Conservation (phyloP, 371 early-diverging fungal genomes). For the Ordospora colligata region DNA sequence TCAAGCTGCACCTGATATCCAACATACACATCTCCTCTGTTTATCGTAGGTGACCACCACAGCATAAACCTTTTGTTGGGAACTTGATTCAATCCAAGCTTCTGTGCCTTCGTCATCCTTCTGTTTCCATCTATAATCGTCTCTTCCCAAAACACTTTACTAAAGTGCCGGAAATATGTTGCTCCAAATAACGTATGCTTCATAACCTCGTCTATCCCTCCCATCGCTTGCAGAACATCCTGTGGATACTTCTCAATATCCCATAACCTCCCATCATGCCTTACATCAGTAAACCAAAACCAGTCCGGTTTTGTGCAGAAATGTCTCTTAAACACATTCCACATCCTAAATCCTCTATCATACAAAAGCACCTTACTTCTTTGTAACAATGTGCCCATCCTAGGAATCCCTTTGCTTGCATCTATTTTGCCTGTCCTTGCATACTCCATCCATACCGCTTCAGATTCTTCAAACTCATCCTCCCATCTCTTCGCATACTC, state of each 20-base stretch:
- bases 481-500: conserved; percentile 12
- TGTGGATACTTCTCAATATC: conserved; percentile 86
- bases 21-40: conserved; percentile 88
- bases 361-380: conserved; percentile 90
- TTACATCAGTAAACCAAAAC: conserved; percentile 11
- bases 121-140: conserved; percentile 59
- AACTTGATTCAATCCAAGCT: conserved; percentile 89
- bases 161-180: conserved; percentile 87
- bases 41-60: conserved; percentile 99
- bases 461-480: conserved; percentile 18
- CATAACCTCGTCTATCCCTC: conserved; percentile 90
- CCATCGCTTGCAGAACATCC: conserved; percentile 90
- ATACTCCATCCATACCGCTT: conserved; percentile 86
- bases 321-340: conserved; percentile 88
- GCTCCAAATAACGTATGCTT: conserved; percentile 94
- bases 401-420: conserved; percentile 88
- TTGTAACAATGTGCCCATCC: conserved; percentile 81
- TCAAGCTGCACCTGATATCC: conserved; percentile 97
- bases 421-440: conserved; percentile 79
- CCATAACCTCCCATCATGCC: conserved; percentile 90
- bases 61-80: conserved; percentile 97
- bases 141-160: conserved; percentile 94
- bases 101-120: conserved; percentile 76
- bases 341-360: conserved; percentile 93
- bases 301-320: conserved; percentile 67